Evolutionary conservation across 1,284 basidiomycete genomes (phyloP).

Genomic region (Athelia psychrophila): DNA sequence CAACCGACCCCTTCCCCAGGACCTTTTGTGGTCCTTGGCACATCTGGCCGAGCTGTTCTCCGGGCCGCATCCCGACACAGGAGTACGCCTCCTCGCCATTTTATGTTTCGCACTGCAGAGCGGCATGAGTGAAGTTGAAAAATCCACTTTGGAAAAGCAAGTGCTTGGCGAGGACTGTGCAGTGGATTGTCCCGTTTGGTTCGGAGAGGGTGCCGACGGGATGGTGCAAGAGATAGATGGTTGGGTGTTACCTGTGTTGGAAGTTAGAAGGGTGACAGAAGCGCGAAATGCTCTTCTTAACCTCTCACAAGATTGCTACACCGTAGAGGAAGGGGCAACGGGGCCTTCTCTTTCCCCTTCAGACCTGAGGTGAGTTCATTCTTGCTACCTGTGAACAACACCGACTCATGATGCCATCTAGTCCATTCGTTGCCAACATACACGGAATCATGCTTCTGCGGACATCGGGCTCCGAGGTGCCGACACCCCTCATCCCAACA

Average conservation of each 20-base stretch:
- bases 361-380: conserved; percentile 50
- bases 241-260: conserved; percentile 75
- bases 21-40: conserved; percentile 64
- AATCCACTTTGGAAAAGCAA: conserved; percentile 60
- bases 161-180: conserved; percentile 55
- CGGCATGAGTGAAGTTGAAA: conserved; percentile 74
- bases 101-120: conserved; percentile 74
- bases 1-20: conserved; percentile 63
- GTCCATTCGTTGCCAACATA: conserved; percentile 54
- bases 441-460: conserved; percentile 65
- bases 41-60: conserved; percentile 58
- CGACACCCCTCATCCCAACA: conserved; percentile 61
- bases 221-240: conserved; percentile 53
- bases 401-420: conserved; percentile 25
- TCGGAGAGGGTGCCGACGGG: conserved; percentile 44
- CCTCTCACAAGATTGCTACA: conserved; percentile 45
- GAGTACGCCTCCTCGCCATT: conserved; percentile 69
- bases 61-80: conserved; percentile 56
- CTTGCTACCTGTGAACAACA: conserved; percentile 16
- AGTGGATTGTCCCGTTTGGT: conserved; percentile 57
- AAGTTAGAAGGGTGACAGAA: conserved; percentile 58
- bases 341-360: conserved; percentile 34
- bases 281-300: conserved; percentile 46
- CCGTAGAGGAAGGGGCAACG: conserved; percentile 29
- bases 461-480: conserved; percentile 18